Evolutionary conservation across 192 early-diverging fungal genomes (phyloP).

Genomic region (Linnemannia schmuckeri): DNA sequence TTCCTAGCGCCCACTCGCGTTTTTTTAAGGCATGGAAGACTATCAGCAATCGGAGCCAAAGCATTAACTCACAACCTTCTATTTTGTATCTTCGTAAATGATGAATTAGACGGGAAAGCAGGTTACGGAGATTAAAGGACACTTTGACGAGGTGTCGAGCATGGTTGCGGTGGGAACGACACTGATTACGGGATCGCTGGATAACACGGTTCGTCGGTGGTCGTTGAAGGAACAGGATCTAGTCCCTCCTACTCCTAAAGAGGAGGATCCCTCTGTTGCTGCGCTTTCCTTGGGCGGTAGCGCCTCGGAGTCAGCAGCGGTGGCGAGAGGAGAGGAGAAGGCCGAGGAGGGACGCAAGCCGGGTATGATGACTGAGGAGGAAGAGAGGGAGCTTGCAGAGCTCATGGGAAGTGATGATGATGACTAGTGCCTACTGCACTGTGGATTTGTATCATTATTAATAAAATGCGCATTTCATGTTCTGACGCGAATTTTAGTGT

Average conservation of each 20-base stretch:
- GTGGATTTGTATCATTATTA: neutral
- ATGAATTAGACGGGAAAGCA: constrained; percentile 76
- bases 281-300: neutral
- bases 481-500: neutral
- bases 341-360: neutral
- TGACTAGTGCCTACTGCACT: neutral
- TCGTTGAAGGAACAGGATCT: constrained; percentile 45
- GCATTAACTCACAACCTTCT: neutral
- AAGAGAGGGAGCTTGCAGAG: constrained; percentile 90
- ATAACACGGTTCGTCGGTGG: constrained; percentile 91
- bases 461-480: no score
- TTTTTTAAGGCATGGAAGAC: neutral
- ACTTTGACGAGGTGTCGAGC: constrained; percentile 90
- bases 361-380: constrained; percentile 85
- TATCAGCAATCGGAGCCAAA: constrained; percentile 27
- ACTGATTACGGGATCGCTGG: constrained; percentile 86
- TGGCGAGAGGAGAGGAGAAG: constrained; percentile 15
- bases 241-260: constrained; percentile 2
- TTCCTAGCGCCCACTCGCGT: no score
- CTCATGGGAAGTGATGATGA: constrained; percentile 79
- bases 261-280: constrained; percentile 25
- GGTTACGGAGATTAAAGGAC: constrained; percentile 83
- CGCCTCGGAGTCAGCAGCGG: constrained; percentile 12
- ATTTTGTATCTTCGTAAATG: neutral
- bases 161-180: constrained; percentile 70